phyloP scores from a whole-genome alignment of 1,284 basidiomycete genomes.

The Agroathelia rolfsii region DNA sequence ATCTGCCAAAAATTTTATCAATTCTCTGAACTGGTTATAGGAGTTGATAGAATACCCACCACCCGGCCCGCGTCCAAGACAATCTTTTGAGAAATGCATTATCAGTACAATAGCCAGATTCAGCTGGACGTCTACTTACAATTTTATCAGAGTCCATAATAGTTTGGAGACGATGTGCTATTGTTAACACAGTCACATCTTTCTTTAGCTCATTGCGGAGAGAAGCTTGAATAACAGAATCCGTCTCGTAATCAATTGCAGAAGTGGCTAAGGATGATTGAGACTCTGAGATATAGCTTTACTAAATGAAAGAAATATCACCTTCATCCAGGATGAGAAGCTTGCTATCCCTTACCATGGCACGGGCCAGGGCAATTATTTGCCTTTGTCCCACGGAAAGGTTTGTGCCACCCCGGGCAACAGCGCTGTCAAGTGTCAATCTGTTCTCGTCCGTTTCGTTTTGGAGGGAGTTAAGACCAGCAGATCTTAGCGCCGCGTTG shows the following conservation, averaged over 20 bases:
- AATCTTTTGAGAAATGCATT: constrained; percentile 18
- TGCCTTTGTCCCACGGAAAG: constrained; percentile 44
- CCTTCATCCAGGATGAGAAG: constrained; percentile 45
- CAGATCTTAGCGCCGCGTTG: constrained; percentile 19
- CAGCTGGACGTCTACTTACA: constrained; percentile 9
- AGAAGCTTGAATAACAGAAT: constrained; percentile 47
- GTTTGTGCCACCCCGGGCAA: constrained; percentile 29
- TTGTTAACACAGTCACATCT: constrained; percentile 52
- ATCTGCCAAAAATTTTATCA: constrained; percentile 22
- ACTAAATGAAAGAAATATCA: constrained; percentile 13
- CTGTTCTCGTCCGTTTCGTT: constrained; percentile 16
- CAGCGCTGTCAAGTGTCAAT: constrained; percentile 25
- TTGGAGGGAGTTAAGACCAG: constrained; percentile 23
- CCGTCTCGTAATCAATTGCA: constrained; percentile 50
- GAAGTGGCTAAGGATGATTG: constrained; percentile 31
- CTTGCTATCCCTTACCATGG: constrained; percentile 23
- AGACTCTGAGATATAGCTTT: neutral
- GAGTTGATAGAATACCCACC: constrained; percentile 13
- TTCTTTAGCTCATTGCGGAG: constrained; percentile 40
- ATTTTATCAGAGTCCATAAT: constrained; percentile 51
- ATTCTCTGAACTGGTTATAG: neutral
- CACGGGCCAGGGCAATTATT: constrained; percentile 27
- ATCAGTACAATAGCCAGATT: neutral
- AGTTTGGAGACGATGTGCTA: constrained; percentile 63
- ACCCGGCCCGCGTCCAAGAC: constrained; percentile 28